These are phyloP conservation scores for Fusarium kyushuense DNA, from an alignment of 2,329 filamentous ascomycete species.

Conservation along the genomic window DNA sequence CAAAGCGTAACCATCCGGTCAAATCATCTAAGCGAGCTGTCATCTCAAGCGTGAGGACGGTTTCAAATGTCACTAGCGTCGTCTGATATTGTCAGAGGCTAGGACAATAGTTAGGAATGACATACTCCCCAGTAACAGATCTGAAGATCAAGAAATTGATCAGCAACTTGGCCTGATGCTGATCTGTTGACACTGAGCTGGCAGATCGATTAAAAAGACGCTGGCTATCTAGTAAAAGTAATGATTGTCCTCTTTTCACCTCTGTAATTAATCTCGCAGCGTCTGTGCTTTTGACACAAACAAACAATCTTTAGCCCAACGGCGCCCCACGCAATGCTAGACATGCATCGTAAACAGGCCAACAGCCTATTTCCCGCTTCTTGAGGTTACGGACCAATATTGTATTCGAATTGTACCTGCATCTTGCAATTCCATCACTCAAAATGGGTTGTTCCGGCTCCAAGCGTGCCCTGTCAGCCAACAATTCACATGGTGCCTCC, in stretches of 20 bases:
- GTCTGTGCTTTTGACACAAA: conserved; percentile 1
- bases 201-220: conserved; percentile 11
- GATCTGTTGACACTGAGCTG: neutral
- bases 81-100: conserved; percentile 1
- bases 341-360: neutral
- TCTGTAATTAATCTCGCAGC: neutral
- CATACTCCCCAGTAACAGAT: conserved; percentile 6
- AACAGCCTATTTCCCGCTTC: neutral
- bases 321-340: neutral
- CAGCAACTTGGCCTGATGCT: neutral
- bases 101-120: too few relatives aligned
- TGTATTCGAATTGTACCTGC: neutral
- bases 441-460: conserved; percentile 31
- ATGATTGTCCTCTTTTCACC: neutral
- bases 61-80: conserved; percentile 22
- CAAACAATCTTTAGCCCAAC: conserved; percentile 1
- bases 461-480: conserved; percentile 24
- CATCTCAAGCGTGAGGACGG: conserved; percentile 14
- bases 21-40: conserved; percentile 12
- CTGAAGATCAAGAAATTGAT: conserved; percentile 19
- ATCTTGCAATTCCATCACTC: neutral
- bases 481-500: conserved; percentile 28
- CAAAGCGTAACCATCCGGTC: neutral
- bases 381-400: neutral
- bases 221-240: neutral